A percentile compares a stretch with the other conserved stretches of the same genome.
phyloP scores from a whole-genome alignment of 768 basidiomycete species.

The Gymnopilus dilepis region DNA sequence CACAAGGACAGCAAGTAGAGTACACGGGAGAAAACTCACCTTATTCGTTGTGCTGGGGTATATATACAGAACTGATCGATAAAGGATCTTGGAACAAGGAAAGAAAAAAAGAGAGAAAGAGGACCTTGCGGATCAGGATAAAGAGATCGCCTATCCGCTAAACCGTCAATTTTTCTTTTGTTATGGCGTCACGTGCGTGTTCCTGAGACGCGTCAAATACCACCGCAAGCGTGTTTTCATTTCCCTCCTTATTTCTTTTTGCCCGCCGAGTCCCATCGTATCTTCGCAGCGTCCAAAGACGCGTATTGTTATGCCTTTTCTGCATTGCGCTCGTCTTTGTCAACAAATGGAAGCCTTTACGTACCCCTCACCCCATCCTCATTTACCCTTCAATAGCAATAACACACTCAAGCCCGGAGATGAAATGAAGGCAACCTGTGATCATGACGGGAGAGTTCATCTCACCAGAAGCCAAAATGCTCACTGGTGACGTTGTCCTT shows the following conservation, averaged over 20 bases:
- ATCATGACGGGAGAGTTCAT: background rate
- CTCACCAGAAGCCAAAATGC: slow-evolving; percentile 1
- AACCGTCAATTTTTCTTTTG: slow-evolving; percentile 20
- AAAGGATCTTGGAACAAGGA: slow-evolving; percentile 8
- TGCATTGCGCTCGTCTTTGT: background rate
- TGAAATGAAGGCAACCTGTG: slow-evolving; percentile 1
- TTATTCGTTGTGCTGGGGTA: slow-evolving; percentile 17
- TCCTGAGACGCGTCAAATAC: slow-evolving; percentile 20
- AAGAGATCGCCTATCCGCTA: slow-evolving; percentile 16
- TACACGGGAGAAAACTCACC: slow-evolving; percentile 16
- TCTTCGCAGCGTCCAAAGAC: background rate
- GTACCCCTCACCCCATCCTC: background rate
- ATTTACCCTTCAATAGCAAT: slow-evolving; percentile 4
- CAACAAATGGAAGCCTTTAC: background rate
- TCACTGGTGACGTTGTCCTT: slow-evolving; percentile 1
- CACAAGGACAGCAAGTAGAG: background rate
- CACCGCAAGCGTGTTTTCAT: slow-evolving; percentile 4
- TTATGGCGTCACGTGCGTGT: slow-evolving; percentile 18
- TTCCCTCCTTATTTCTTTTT: background rate
- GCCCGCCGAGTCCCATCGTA: background rate
- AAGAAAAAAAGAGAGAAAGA: slow-evolving; percentile 13
- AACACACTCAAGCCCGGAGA: background rate
- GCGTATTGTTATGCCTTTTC: background rate
- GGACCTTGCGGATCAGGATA: slow-evolving; percentile 25
- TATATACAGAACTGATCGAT: slow-evolving; percentile 22